Percentiles rank a stretch among this genome's conserved stretches.
phyloP scores from a whole-genome alignment of 192 early-diverging fungal genomes.

The Ambispora gerdemannii region DNA sequence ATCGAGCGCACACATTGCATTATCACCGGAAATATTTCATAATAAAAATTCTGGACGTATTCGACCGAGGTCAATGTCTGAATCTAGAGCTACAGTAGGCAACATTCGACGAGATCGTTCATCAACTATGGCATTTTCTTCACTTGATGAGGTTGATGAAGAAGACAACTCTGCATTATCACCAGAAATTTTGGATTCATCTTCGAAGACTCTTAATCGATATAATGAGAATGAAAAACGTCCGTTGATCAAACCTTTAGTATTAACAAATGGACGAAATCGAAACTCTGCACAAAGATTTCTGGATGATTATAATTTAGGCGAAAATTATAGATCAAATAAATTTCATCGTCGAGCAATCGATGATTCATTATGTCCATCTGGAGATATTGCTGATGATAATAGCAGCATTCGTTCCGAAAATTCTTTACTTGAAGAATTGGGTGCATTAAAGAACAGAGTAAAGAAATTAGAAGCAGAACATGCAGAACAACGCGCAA shows the following conservation, averaged over 20 bases:
- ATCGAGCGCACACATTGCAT: slow-evolving; percentile 16
- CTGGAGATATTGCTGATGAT: slow-evolving; percentile 19
- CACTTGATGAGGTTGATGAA: slow-evolving; percentile 23
- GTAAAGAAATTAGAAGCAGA: slow-evolving; percentile 18
- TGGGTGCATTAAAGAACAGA: slow-evolving; percentile 4
- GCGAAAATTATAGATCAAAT: background rate
- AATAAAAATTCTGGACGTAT: slow-evolving; percentile 8
- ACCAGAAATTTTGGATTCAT: too few relatives aligned
- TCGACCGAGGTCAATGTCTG: slow-evolving; percentile 12
- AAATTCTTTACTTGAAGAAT: slow-evolving; percentile 27
- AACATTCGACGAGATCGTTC: slow-evolving; percentile 8
- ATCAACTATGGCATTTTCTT: background rate
- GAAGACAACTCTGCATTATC: slow-evolving; percentile 23
- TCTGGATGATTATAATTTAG: slow-evolving; percentile 1
- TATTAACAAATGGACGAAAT: background rate
- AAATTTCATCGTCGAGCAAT: background rate
- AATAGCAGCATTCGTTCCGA: slow-evolving; percentile 23
- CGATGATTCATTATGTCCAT: slow-evolving; percentile 17
- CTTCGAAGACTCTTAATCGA: background rate
- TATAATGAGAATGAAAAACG: background rate
- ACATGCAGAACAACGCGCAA: too few relatives aligned
- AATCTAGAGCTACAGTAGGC: background rate
- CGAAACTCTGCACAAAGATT: background rate
- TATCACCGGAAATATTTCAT: slow-evolving; percentile 9
- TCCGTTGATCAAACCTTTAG: background rate